Base-by-base conservation (phyloP, 192 early-diverging fungal species). In the Coemansia sp. region DNA sequence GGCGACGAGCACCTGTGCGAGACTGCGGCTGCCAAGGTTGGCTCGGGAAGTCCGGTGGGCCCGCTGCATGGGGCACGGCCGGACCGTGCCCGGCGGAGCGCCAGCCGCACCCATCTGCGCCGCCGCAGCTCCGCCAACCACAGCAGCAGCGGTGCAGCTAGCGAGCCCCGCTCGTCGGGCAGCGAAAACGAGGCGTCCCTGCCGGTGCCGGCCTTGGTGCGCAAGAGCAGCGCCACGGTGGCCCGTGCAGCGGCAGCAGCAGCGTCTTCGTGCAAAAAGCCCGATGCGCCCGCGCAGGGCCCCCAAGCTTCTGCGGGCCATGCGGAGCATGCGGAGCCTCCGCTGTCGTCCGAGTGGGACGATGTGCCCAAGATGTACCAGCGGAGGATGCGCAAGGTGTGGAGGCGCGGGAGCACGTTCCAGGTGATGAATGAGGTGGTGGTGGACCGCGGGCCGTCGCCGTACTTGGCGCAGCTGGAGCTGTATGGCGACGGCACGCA, bases 341-440 rank as follows among this genome's bases (percentile, higher is more conserved):
- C 51, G 12, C 42, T 46, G 31, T 65, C 63, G 55, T 66, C 70
- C 10, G 76, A 79, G 18, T 79, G 76, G 76, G 70, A 68, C 43
- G 76, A 79, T 15, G 63, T 79, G 57, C 76, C 76, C 3, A 48
- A 46, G 15, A 61, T 31, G 56, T 88, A 43, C 86, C 90, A 26
- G 80, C 67, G 63, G 36, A 61, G 66, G 0, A 62, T 72, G 61
- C 65, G 63, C 55, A 68, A 65, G 53, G 76, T 72, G 55, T 79
- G 76, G 76, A 68, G 63, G 66, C 76, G 76, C 51, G 70, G 66
- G 50, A 70, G 89, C 66, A 86, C 88, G 3, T 95, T 93, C 75
- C 84, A 94, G 61, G 91, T 99, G 26, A 68, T 99, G 53, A 99
- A 99, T 53, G 96, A 98, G 54, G 65, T 98, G 14, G 91, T 94